Base-by-base conservation (phyloP, 169 alveolate genomes). In the Plasmodium relictum region DNA sequence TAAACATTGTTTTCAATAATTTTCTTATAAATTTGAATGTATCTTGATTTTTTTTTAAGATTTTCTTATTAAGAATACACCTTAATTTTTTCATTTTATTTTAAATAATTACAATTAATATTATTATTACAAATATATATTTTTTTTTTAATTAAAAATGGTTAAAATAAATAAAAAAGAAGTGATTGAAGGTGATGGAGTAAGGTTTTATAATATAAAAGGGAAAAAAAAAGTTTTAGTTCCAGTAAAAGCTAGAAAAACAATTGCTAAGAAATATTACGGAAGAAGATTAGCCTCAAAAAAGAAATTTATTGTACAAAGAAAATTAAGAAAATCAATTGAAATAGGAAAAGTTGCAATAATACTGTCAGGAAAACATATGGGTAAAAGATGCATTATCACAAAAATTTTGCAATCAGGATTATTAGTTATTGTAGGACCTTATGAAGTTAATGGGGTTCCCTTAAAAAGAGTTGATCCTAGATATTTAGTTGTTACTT, bases 371-470 rank as follows among this genome's bases (percentile, higher is more conserved):
- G 99, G 99, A 61, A 96, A 98, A 92, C 98, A 96, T 97, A 95
- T 98, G 92, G 99, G 99, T 73, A 97, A 97, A 92, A 97, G 99
- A 76, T 99, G 98, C 39, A 99, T 98, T 31, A 97, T 96, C 96
- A 94, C 98, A 85, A 98, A 98, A 98, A 96, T 97, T 88, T 94
- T 98, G 88, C 73, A 93, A 54, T 95, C 99, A 24, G 99, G 99
- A 37, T 92, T 97, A 76, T 92, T 98, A 74, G 96, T 98, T 56
- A 99, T 98, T 42, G 97, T 99, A 0, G 99, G 99, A 14, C 99
- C 99, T 20, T 97, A 94, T 96, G 95, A 96, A 73, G 92, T 97
- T 73, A 98, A 98, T 92, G 99, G 99, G 37, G 99, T 98, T 50
- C 99, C 99, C 8, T 95, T 98, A 80, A 97, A 98, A 94, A 97